Evolutionary conservation across 2,329 filamentous ascomycete genomes (phyloP), one percentile per base, ranked within the genome.

Genomic region (Xylariaceae sp.): DNA sequence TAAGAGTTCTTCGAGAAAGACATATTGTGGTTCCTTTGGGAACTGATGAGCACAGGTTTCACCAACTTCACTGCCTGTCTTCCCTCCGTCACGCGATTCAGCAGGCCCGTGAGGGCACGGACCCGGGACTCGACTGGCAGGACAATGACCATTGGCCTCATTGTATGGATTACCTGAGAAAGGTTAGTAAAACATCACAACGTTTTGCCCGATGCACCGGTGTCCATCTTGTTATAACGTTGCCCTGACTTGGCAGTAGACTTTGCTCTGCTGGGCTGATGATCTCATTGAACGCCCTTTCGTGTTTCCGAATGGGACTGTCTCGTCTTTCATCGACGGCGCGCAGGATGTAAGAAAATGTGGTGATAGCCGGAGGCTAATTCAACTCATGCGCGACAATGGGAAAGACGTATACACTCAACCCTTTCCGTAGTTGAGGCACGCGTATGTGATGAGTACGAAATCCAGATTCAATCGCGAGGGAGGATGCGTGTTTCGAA

Each of bases 141-240:
- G 45, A 47, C 35, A 47, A 47, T n/a, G 45, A 47, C n/a, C 32
- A 47, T 32, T 47, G 45, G 45, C 45, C 45, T 7, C 45, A 39
- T 29, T 47, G 45, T 6, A 37, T 47, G 45, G 45, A 47, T 29
- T 47, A 47, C n/a, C 45, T 47, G 3, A 32, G 45, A 4, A 47
- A 47, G 45, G 45, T 47, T 31, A 27, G 45, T 47, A 27, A 3
- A 47, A 1, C 19, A 19, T 19, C 19, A 19, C 19, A n/a, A 37
- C 19, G 6, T 26, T n/a, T 9, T 7, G 3, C 30, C 12, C 19
- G 35, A 11, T 11, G 12, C 12, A 7, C 8, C 35, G 8, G 35
- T 37, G 35, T 37, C 12, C 6, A 9, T 37, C 8, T 37, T 8
- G 32, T 8, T 37, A 11, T 11, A 11, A 37, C 8, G 12, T 37